Evolutionary conservation across 2,329 filamentous ascomycete species (phyloP), one percentile per base, ranked within the genome.

Genomic region (Lomentospora prolificans): DNA sequence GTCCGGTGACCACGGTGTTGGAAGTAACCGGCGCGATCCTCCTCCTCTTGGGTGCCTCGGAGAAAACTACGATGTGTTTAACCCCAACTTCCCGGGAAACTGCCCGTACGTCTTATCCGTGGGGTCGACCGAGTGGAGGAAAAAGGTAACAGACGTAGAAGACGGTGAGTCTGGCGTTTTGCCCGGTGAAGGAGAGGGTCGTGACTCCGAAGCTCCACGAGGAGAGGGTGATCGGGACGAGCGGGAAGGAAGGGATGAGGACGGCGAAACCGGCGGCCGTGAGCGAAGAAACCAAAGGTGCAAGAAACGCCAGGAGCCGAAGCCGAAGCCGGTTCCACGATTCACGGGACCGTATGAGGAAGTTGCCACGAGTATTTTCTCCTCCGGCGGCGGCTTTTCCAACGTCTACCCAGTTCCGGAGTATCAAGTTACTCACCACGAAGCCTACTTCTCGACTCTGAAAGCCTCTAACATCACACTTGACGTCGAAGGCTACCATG

Each of bases 81-180:
- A 74, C 55, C 75, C 76, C 1, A 65, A 66, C 3, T 77, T 77
- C 60, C 74, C 75, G 0, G 67, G 66, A 1, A 69, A 67, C 5
- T 79, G 77, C 57, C 77, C 77, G 0, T 80, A 73, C 61, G 65
- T 80, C 24, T 77, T 74, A 0, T 67, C 72, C 3, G 75, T 80
- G 3, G 77, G 77, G 17, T 75, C 76, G 12, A 79, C 77, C 0
- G 69, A 76, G 63, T 67, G 74, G 55, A 51, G 44, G 44, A 25
- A 22, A 22, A 10, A 64, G 14, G 57, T 60, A 12, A 2, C 33
- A 14, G 59, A 53, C 14, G 54, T 36, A 14, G 7, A 41, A 4
- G 39, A 31, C 3, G 60, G 61, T 30, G 53, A 57, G 27, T n/a
- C n/a, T n/a, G n/a, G n/a, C n/a, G n/a, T n/a, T n/a, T n/a, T n/a